Evolutionary conservation across 331 rosid species (phyloP), one percentile per base, ranked within the genome.

Genomic region (Arachis monticola): DNA sequence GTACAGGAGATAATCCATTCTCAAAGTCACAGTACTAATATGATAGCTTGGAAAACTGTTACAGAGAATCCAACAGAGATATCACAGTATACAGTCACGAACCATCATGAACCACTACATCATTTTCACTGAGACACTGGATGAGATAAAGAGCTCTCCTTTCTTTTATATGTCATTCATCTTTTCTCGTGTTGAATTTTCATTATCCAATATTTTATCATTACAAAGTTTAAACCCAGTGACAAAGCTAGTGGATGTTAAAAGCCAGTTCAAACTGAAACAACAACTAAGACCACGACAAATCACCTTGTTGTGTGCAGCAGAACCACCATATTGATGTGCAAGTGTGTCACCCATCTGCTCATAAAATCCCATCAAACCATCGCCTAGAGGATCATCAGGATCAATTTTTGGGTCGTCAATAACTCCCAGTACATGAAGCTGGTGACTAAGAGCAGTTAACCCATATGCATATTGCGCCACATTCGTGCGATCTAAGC

Each of bases 401-500:
- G 85, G 78, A 73, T 87, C 88, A 53, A 91, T 78, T 64, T 81
- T 83, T 13, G 85, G 86, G 60, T 88, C 86, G 38, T 89, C 91
- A 76, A 76, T 66, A 67, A 87, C 63, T 78, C 90, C 89, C 65
- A 87, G 74, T 69, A 81, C 82, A 73, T 82, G 79, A 42, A 91
- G 80, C 80, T 91, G 97, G 63, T 80, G 83, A 50, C 91, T 93
- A 45, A 91, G 91, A 61, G 88, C 90, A 83, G 83, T 89, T 74
- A 91, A 81, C 64, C 97, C 97, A 83, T 81, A 91, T 22, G 91
- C 89, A 82, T 91, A 91, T 67, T 91, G 97, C 5, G 96, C 97
- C 61, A 89, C 97, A 63, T 91, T 91, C 58, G 97, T 91, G 67
- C 97, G 97, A 80, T 91, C 97, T 76, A 91, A 73, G 83, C 97